A percentile compares a stretch with the other conserved stretches of the same genome.
These are phyloP conservation scores for Annona squamosa DNA, from an alignment of 164 flowering plant genomes.

Conservation along the genomic window DNA sequence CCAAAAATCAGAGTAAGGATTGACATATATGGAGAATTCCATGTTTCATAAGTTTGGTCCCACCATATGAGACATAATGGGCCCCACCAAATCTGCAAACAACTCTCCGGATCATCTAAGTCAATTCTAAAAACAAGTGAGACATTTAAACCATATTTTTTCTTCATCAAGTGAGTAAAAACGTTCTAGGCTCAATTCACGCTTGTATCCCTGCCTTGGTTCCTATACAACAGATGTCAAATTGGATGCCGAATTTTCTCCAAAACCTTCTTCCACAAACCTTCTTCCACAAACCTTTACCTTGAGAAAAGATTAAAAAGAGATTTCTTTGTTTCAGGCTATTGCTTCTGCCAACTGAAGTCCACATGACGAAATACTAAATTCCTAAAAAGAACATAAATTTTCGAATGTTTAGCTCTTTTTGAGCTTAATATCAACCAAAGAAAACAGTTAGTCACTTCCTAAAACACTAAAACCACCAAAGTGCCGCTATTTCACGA, in stretches of 20 bases:
- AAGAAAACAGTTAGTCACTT: not conserved
- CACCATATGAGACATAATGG: not conserved
- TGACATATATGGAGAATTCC: not conserved
- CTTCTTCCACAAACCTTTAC: too few species aligned
- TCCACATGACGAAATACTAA: not conserved
- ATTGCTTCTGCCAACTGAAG: not conserved
- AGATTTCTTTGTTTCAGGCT: not conserved
- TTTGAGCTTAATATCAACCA: not conserved
- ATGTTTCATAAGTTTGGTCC: not conserved
- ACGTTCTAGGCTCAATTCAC: not conserved
- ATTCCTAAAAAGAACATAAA: not conserved
- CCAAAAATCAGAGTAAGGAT: not conserved
- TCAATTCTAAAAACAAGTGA: not conserved
- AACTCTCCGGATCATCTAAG: not conserved
- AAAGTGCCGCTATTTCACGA: not conserved
- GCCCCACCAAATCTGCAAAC: not conserved
- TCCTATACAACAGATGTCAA: not conserved
- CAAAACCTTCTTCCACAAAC: too few species aligned
- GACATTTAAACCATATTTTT: not conserved
- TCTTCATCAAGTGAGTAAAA: not conserved
- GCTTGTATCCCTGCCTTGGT: not conserved
- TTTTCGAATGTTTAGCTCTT: not conserved
- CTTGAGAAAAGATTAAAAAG: too few species aligned
- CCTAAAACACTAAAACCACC: not conserved
- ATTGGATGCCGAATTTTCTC: too few species aligned